phyloP scores from a whole-genome alignment of 2,329 filamentous ascomycete species.

The Plectosphaerella sp. region DNA sequence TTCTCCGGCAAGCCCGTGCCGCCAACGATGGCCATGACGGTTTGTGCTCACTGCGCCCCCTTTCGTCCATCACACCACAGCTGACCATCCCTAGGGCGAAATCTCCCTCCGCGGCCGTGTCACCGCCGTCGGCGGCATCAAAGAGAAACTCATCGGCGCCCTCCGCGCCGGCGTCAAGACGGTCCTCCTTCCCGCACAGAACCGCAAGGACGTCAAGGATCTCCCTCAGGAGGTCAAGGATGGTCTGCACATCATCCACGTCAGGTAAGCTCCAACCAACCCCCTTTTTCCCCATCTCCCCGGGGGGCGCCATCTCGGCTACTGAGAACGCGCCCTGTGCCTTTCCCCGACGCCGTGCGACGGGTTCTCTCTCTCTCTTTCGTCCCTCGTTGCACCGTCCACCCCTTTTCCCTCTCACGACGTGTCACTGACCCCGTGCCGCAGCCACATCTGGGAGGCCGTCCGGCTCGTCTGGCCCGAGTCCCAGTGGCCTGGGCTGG shows the following conservation, averaged over 20 bases:
- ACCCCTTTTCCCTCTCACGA: constrained; percentile 7
- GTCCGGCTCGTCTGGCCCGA: constrained; percentile 90
- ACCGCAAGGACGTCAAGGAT: constrained; percentile 89
- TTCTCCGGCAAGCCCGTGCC: constrained; percentile 84
- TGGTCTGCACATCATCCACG: constrained; percentile 83
- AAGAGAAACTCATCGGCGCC: constrained; percentile 96
- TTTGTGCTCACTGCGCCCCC: constrained; percentile 29
- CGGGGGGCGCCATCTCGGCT: constrained; percentile 17
- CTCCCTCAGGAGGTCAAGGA: constrained; percentile 84
- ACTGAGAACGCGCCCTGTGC: constrained; percentile 4
- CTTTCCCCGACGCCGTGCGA: constrained; percentile 11
- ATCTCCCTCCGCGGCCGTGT: constrained; percentile 82
- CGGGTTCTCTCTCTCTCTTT: background rate
- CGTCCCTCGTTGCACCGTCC: constrained; percentile 10
- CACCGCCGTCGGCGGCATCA: constrained; percentile 93
- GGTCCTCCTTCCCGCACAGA: constrained; percentile 81
- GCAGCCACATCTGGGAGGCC: constrained; percentile 89
- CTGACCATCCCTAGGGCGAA: constrained; percentile 45
- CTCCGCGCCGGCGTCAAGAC: constrained; percentile 91
- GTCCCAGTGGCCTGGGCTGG: constrained; percentile 73
- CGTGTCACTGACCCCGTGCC: constrained; percentile 13
- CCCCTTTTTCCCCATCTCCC: constrained; percentile 31
- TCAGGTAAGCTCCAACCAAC: constrained; percentile 58
- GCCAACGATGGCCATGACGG: constrained; percentile 92
- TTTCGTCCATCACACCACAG: background rate